Conservation (phyloP, 2,329 filamentous ascomycete genomes). For the Aspergillus clavatus region DNA sequence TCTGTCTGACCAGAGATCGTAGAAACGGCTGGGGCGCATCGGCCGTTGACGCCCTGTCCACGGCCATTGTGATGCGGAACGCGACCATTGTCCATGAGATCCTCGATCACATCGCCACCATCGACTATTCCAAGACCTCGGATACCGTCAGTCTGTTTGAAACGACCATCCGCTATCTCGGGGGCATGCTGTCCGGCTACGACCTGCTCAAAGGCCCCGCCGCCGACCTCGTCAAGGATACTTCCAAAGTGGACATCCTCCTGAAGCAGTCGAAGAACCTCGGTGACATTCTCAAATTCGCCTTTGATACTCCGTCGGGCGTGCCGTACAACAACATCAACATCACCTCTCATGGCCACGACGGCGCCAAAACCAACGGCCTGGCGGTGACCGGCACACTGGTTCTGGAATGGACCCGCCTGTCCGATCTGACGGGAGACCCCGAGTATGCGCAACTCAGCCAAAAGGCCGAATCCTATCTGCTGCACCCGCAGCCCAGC, state of each 20-base stretch:
- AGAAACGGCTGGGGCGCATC: constrained; percentile 84
- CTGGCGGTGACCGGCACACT: constrained; percentile 73
- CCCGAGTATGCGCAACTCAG: constrained; percentile 60
- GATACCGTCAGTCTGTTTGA: constrained; percentile 73
- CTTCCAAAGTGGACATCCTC: constrained; percentile 52
- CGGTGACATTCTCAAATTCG: constrained; percentile 68
- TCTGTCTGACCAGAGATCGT: not conserved
- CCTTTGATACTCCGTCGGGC: constrained; percentile 71
- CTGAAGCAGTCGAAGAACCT: constrained; percentile 64
- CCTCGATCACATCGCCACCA: constrained; percentile 62
- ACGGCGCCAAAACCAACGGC: constrained; percentile 57
- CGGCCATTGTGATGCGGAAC: constrained; percentile 72
- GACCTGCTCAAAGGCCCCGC: constrained; percentile 65
- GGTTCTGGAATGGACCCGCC: constrained; percentile 76
- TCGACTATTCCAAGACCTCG: constrained; percentile 64
- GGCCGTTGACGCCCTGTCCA: constrained; percentile 74
- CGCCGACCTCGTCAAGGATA: constrained; percentile 46
- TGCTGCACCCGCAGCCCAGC: constrained; percentile 62
- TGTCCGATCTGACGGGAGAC: constrained; percentile 70
- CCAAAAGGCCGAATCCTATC: constrained; percentile 63
- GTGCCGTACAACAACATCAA: constrained; percentile 66
- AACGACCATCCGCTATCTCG: constrained; percentile 84
- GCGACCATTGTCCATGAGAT: constrained; percentile 64
- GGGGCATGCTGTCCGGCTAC: constrained; percentile 68
- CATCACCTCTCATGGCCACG: constrained; percentile 51